Percentiles rank a stretch among this genome's conserved stretches.
Evolutionary conservation across 306 rosid species (phyloP).

Genomic region (Gastrolobium villosum): DNA sequence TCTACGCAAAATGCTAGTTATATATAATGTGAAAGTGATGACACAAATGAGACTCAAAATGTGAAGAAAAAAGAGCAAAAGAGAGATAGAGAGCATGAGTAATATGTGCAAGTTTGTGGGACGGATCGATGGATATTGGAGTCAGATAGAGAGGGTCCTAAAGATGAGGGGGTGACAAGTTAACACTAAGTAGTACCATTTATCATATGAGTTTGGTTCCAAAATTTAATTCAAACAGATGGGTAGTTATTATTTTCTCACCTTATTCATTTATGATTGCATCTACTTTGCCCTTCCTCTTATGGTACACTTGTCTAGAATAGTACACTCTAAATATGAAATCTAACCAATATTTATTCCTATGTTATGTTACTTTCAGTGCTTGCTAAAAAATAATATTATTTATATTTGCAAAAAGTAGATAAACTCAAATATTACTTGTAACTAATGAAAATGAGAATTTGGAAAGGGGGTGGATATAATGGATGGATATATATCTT

Average conservation of each 20-base stretch:
- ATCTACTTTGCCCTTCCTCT: not conserved
- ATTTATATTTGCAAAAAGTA: too few species aligned
- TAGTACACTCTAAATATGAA: not conserved
- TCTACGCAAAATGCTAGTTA: not conserved
- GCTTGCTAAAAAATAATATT: too few species aligned
- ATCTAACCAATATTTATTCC: not conserved
- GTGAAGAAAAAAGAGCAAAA: too few species aligned
- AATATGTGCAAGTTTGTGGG: too few species aligned
- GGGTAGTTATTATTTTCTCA: constrained; percentile 48
- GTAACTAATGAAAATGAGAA: too few species aligned
- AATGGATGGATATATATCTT: too few species aligned
- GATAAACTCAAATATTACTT: too few species aligned
- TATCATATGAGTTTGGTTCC: constrained; percentile 48
- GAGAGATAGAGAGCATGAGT: too few species aligned
- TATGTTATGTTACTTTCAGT: too few species aligned
- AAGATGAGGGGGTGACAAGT: constrained; percentile 16
- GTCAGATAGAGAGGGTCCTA: not conserved
- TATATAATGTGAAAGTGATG: not conserved
- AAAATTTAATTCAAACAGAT: constrained; percentile 45
- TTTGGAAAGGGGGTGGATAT: too few species aligned
- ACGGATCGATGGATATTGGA: not conserved
- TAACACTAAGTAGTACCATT: not conserved
- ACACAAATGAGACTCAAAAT: too few species aligned
- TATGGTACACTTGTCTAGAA: not conserved
- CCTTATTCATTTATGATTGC: constrained; percentile 46